Conservation (phyloP, 139 green algal genomes). For the Chlorella sorokiniana region DNA sequence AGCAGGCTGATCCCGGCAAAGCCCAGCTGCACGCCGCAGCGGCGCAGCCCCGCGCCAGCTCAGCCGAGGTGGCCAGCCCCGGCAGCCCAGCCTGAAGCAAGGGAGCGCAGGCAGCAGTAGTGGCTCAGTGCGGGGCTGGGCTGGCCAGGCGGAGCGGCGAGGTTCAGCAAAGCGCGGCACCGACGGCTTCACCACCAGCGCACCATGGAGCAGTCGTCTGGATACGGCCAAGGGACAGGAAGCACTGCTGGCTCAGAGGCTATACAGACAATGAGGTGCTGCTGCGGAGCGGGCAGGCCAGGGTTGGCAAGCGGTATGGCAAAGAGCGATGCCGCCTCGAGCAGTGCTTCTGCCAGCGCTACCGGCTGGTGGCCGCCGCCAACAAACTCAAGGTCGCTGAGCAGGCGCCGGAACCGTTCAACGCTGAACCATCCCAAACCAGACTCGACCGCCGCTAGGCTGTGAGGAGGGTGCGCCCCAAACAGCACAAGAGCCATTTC, state of each 20-base stretch:
- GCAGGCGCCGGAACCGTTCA: not conserved
- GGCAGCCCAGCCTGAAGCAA: slow-evolving; percentile 4
- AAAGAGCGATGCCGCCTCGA: slow-evolving; percentile 17
- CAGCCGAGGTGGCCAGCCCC: not conserved
- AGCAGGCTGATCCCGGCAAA: not conserved
- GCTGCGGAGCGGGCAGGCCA: not conserved
- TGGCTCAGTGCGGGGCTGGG: not conserved
- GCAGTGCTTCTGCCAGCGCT: slow-evolving; percentile 10
- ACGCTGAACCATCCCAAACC: not conserved
- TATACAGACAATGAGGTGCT: slow-evolving; percentile 23
- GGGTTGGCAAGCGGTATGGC: not conserved
- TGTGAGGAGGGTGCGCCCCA: slow-evolving; percentile 4
- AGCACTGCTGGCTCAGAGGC: not conserved
- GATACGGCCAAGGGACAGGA: slow-evolving; percentile 8
- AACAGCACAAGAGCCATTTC: slow-evolving; percentile 21
- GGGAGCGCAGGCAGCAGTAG: not conserved
- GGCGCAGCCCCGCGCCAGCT: not conserved
- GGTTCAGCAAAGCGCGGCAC: not conserved
- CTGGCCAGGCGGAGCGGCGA: not conserved
- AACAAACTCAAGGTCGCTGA: not conserved
- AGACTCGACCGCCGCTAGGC: not conserved
- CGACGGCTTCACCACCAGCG: not conserved
- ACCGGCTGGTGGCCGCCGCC: slow-evolving; percentile 12
- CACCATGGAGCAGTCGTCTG: slow-evolving; percentile 20
- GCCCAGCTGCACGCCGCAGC: slow-evolving; percentile 10